Conservation (phyloP, 73 alveolate genomes). For the Paramecium biaurelia region DNA sequence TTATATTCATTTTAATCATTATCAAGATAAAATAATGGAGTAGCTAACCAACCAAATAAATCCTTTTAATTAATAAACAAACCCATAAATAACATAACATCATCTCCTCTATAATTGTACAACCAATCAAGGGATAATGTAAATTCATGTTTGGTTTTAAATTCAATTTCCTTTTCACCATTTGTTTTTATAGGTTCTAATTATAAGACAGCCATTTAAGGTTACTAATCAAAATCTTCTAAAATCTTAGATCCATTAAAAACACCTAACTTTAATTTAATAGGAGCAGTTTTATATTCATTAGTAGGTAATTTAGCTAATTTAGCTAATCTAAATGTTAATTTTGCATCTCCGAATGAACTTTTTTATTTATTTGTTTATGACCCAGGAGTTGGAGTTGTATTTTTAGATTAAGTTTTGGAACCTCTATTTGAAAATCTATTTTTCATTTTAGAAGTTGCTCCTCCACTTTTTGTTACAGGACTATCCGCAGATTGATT, state of each 20-base stretch:
- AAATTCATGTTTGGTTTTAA: slow-evolving; percentile 38
- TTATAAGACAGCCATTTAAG: slow-evolving; percentile 32
- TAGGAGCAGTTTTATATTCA: not conserved
- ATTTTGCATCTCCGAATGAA: not conserved
- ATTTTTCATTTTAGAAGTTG: slow-evolving; percentile 3
- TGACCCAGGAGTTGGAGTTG: slow-evolving; percentile 32
- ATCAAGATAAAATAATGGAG: slow-evolving; percentile 10
- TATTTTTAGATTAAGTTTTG: not conserved
- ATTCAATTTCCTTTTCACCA: not conserved
- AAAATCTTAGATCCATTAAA: slow-evolving; percentile 12
- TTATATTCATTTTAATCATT: not conserved
- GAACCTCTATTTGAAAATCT: not conserved
- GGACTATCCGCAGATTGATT: not conserved
- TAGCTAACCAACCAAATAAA: slow-evolving; percentile 52
- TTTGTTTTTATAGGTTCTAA: not conserved
- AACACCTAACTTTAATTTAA: slow-evolving; percentile 32
- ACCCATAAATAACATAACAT: slow-evolving; percentile 31
- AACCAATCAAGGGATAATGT: not conserved
- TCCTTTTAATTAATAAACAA: slow-evolving; percentile 17
- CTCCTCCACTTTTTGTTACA: slow-evolving; percentile 13
- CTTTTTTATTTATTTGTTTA: not conserved
- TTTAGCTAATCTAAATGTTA: slow-evolving; percentile 12
- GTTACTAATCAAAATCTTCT: not conserved
- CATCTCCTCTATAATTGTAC: slow-evolving; percentile 1
- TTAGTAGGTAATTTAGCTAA: not conserved